Base-by-base conservation (phyloP, 768 basidiomycete genomes). In the Amanita pallidorosea region DNA sequence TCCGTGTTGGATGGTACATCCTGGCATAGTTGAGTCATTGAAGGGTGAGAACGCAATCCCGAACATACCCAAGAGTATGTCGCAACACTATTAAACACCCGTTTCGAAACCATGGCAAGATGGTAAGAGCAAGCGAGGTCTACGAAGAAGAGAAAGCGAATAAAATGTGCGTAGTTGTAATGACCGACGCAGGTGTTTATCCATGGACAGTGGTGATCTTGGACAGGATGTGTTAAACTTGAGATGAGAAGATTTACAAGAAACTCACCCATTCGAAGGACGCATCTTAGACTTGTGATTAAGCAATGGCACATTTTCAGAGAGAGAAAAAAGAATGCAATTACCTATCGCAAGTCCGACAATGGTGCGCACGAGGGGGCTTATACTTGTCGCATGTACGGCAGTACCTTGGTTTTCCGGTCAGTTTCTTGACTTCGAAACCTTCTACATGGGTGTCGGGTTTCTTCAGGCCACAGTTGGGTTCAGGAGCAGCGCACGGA, bases 141-240 rank as follows among this genome's bases (percentile, higher is more conserved):
- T 47, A 97, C 93, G 57, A 76, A 95, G 66, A 94, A 86, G 0
- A 97, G 76, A 69, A 97, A 98, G 17, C 93, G 86, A 47, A 96
- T 70, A 58, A 91, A 91, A 65, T 88, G 77, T 1, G 85, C 86
- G 56, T 96, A 83, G 64, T 97, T 99, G 68, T 74, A 80, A 63
- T 91, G 85, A 0, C 96, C 96, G 55, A 99, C 86, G 60, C 94
- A 95, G 58, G 93, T 97, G 64, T 91, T 85, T 29, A 92, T 80
- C 91, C 89, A 94, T 6, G 89, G 90, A 62, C 89, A 91, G 60
- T 92, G 89, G 59, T 92, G 89, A 63, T 92, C 89, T 90, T 51
- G 23, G 20, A 27, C 27, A 23, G 18, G 54, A 15, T 40, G 55
- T 37, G 55, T 41, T 31, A 18, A 49, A 22, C 54, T 22, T 61